These are phyloP conservation scores for Fraxinus cuspidata DNA, from an alignment of 257 asterid genomes.

Conservation along the genomic window DNA sequence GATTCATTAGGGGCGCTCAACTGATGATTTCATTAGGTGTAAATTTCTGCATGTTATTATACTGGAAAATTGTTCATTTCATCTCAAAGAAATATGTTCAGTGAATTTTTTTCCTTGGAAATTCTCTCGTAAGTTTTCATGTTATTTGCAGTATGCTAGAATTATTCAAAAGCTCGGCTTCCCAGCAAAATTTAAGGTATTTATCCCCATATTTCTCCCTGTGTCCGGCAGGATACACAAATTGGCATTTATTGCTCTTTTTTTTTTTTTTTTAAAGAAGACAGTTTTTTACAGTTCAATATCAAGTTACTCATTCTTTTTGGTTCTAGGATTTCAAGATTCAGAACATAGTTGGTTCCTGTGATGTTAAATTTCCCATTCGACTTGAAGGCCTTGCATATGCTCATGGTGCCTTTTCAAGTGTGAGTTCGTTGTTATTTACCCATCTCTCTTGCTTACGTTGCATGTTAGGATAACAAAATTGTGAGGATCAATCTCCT, in stretches of 20 bases:
- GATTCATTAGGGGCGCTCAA: not conserved
- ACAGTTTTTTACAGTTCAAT: not conserved
- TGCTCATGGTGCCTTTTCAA: slow-evolving; percentile 34
- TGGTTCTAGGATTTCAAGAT: slow-evolving; percentile 40
- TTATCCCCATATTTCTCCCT: not conserved
- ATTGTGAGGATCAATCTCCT: not conserved
- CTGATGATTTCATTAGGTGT: not conserved
- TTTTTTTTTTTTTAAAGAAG: no score
- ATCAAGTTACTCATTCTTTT: not conserved
- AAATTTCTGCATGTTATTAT: not conserved
- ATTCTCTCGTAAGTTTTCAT: not conserved
- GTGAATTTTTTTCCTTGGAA: not conserved
- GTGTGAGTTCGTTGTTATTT: slow-evolving; percentile 27
- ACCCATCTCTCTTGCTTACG: not conserved
- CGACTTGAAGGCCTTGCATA: slow-evolving; percentile 41
- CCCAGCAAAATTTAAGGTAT: slow-evolving; percentile 38
- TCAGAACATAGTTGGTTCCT: slow-evolving; percentile 47
- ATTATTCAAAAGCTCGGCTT: slow-evolving; percentile 46
- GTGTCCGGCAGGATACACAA: not conserved
- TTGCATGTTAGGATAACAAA: not conserved
- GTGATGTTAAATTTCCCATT: slow-evolving; percentile 47
- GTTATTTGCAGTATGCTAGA: slow-evolving; percentile 34
- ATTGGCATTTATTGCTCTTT: not conserved
- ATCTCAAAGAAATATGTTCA: not conserved
- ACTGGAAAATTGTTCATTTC: not conserved